These are phyloP conservation scores for Podila epicladia DNA, from an alignment of 192 early-diverging fungal species.

Conservation along the genomic window DNA sequence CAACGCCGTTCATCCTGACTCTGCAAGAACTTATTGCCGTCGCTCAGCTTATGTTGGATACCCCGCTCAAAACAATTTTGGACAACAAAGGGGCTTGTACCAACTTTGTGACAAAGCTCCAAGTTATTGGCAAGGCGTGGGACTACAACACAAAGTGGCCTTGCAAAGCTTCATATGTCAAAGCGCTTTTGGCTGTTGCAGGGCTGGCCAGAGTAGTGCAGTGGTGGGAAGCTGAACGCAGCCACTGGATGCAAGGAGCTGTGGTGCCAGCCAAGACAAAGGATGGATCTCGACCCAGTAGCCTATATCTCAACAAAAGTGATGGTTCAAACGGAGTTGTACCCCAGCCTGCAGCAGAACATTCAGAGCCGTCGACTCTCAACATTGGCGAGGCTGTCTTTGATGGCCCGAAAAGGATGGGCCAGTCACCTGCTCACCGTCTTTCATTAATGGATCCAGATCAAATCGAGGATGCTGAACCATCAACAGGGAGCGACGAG, in stretches of 20 bases:
- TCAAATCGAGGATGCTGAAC: background rate
- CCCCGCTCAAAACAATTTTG: constrained; percentile 61
- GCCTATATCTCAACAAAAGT: constrained; percentile 11
- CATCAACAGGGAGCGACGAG: background rate
- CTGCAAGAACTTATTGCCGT: constrained; percentile 73
- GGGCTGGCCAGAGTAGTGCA: constrained; percentile 80
- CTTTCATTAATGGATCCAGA: background rate
- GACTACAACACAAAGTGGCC: constrained; percentile 71
- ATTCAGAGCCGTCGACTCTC: background rate
- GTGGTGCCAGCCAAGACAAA: constrained; percentile 27
- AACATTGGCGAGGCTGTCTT: background rate
- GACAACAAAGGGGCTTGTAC: constrained; percentile 70
- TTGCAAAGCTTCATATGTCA: constrained; percentile 66
- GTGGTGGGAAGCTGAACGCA: constrained; percentile 80
- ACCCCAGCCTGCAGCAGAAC: background rate
- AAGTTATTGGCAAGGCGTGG: constrained; percentile 71
- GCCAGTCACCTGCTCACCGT: no score
- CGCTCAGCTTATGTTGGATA: constrained; percentile 81
- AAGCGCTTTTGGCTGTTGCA: constrained; percentile 77
- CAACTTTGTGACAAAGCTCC: constrained; percentile 66
- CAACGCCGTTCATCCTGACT: constrained; percentile 67
- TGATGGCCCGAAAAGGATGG: background rate
- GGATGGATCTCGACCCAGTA: constrained; percentile 38
- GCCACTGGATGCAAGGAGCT: constrained; percentile 65
- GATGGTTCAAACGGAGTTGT: background rate